Base-by-base conservation (phyloP, 345 rosid species). In the Erucastrum elatum region DNA sequence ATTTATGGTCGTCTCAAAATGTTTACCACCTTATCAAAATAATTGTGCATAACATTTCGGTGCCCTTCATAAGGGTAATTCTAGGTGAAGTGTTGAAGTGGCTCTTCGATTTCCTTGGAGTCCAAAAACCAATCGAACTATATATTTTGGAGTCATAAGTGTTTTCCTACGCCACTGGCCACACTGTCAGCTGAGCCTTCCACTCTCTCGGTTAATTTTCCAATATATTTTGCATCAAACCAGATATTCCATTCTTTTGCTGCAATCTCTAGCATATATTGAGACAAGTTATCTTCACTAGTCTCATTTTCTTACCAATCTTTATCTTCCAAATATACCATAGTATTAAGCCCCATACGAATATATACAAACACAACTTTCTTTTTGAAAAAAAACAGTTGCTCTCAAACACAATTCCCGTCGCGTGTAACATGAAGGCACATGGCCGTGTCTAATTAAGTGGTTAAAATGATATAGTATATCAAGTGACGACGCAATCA, bases 391-490 rank as follows among this genome's bases (percentile, higher is more conserved):
- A 21, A 21, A 21, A 21, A 21, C 21, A 21, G 21, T 21, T 21
- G 21, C 21, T 21, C 21, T 21, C 21, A 27, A 7, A 69, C n/a
- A 33, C 5, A 27, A 29, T 21, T 21, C 21, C 21, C 21, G 21
- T 21, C 21, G 27, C 41, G 49, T 71, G 73, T 64, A 58, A 30
- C 58, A 55, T 46, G 73, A 65, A 66, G 86, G 21, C 21, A 82
- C 87, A 84, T 85, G 90, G 83, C 86, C 90, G 72, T 88, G 83
- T 79, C 69, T 68, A 31, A 39, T 58, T 60, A 74, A 60, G 59
- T 67, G 46, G 8, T 61, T 41, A 44, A 51, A 30, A 15, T 16
- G 27, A 4, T 46, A 35, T 15, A 25, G 31, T 49, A 44, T 33
- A 26, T 31, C 46, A 59, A 49, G 53, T 2, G 5, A 44, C 58